Evolutionary conservation across 345 rosid genomes (phyloP).

Genomic region (Citrus mangshanensis): DNA sequence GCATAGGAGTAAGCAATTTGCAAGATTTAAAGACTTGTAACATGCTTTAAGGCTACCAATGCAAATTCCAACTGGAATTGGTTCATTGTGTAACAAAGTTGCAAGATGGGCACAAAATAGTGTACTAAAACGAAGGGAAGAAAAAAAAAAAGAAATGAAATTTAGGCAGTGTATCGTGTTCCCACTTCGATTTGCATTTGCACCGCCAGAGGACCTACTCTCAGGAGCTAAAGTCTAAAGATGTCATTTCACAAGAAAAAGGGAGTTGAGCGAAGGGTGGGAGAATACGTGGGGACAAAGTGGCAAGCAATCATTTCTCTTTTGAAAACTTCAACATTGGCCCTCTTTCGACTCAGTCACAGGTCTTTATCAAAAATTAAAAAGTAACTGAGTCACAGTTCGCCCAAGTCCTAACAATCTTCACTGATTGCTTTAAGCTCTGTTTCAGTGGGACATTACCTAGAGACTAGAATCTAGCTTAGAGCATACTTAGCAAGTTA

Average conservation of each 20-base stretch:
- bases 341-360: background rate
- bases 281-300: background rate
- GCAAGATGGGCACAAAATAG: background rate
- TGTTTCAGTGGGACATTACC: background rate
- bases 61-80: background rate
- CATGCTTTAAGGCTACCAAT: background rate
- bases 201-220: background rate
- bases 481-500: too few species aligned
- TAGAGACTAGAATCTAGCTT: background rate
- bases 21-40: background rate
- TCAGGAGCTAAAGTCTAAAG: background rate
- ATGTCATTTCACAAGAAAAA: constrained; percentile 3
- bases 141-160: background rate
- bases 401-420: background rate
- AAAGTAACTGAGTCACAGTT: too few species aligned
- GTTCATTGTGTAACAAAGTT: background rate
- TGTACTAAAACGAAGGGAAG: background rate
- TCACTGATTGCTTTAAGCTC: background rate
- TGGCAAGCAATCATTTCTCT: constrained; percentile 1
- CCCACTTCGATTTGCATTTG: background rate
- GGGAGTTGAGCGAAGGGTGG: background rate
- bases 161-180: background rate
- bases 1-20: background rate
- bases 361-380: too few species aligned
- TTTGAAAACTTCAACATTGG: background rate